Conservation (phyloP, 495 filamentous ascomycete genomes). For the Hypoxylon fragiforme region DNA sequence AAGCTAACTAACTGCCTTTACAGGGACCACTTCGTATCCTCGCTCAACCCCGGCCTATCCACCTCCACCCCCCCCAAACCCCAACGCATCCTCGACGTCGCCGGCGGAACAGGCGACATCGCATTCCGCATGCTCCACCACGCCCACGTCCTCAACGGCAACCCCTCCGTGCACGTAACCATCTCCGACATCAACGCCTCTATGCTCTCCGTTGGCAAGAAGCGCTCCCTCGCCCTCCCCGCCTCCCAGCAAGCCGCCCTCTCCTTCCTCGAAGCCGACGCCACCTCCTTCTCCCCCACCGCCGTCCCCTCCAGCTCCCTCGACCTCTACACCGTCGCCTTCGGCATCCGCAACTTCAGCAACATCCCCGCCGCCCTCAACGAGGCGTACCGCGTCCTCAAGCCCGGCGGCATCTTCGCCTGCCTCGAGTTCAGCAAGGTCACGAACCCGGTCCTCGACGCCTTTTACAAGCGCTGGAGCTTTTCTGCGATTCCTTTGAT, state of each 20-base stretch:
- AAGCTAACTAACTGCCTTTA: slow-evolving; percentile 11
- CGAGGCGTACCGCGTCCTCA: slow-evolving; percentile 85
- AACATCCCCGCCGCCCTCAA: slow-evolving; percentile 76
- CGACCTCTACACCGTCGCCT: slow-evolving; percentile 96
- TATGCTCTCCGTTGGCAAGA: slow-evolving; percentile 87
- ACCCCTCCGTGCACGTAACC: slow-evolving; percentile 76
- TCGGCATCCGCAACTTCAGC: slow-evolving; percentile 96
- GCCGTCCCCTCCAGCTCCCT: slow-evolving; percentile 63
- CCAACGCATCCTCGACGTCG: slow-evolving; percentile 88
- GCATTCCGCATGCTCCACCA: slow-evolving; percentile 96
- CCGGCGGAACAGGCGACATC: slow-evolving; percentile 96
- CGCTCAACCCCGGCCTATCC: slow-evolving; percentile 80
- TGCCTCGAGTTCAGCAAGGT: slow-evolving; percentile 96
- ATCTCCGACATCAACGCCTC: slow-evolving; percentile 94
- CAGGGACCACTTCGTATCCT: slow-evolving; percentile 89
- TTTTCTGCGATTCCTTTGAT: slow-evolving; percentile 93
- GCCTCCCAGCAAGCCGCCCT: slow-evolving; percentile 55
- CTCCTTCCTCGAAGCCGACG: slow-evolving; percentile 86
- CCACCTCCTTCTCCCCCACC: slow-evolving; percentile 67
- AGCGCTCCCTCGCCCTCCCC: slow-evolving; percentile 61
- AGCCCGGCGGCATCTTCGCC: slow-evolving; percentile 93
- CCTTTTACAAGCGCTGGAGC: slow-evolving; percentile 94
- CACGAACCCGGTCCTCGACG: slow-evolving; percentile 70
- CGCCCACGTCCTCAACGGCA: slow-evolving; percentile 77
- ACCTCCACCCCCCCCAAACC: slow-evolving; percentile 53